These are phyloP conservation scores for Phlegmacium glaucopus DNA, from an alignment of 768 basidiomycete species.

Conservation along the genomic window DNA sequence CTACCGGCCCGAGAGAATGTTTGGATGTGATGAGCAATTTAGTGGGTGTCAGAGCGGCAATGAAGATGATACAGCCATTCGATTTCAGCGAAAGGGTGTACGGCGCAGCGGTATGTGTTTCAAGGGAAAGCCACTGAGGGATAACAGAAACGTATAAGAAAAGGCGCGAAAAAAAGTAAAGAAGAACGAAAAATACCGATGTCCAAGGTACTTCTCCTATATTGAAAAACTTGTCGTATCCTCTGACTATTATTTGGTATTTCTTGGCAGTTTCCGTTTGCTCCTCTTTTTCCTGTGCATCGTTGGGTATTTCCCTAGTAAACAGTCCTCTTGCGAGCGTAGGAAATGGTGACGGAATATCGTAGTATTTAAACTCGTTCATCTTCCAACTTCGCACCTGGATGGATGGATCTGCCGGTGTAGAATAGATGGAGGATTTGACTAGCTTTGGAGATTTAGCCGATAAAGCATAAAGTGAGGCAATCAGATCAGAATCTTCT, in stretches of 20 bases:
- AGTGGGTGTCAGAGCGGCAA: constrained; percentile 73
- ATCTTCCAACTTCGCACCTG: constrained; percentile 89
- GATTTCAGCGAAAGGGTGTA: constrained; percentile 91
- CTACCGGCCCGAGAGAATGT: constrained; percentile 72
- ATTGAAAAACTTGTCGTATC: constrained; percentile 99
- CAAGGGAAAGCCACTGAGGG: constrained; percentile 75
- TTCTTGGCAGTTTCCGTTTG: constrained; percentile 24
- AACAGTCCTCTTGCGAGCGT: constrained; percentile 94
- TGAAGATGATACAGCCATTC: constrained; percentile 96
- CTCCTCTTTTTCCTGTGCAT: constrained; percentile 11
- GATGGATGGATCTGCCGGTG: constrained; percentile 53
- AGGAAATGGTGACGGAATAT: constrained; percentile 87
- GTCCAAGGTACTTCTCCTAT: constrained; percentile 97
- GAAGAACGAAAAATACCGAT: constrained; percentile 50
- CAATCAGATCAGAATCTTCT: constrained; percentile 60
- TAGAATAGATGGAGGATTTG: constrained; percentile 50
- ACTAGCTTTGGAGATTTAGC: constrained; percentile 62
- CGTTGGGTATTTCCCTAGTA: constrained; percentile 47
- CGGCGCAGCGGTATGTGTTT: constrained; percentile 65
- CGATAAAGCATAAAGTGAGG: constrained; percentile 48
- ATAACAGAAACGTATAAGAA: too few species aligned
- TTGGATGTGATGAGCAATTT: constrained; percentile 89
- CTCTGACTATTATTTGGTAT: constrained; percentile 75
- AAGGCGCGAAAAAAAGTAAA: constrained; percentile 3
- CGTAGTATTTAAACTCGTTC: constrained; percentile 94